Base-by-base conservation (phyloP, 176 grass and related monocot species). In the Tillandsia leiboldiana region DNA sequence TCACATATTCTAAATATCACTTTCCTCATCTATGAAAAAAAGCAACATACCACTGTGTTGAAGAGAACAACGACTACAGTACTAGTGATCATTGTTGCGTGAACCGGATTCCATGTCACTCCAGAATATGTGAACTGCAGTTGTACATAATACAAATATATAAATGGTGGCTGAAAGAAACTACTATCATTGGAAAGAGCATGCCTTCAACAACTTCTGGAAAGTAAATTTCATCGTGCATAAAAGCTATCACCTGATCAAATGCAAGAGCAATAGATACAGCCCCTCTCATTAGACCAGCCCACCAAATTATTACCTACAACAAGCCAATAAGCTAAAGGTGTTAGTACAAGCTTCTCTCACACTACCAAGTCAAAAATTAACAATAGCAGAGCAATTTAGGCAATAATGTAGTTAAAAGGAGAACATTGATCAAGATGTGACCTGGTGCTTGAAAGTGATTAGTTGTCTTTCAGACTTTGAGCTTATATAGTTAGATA, bases 261-360 rank as follows among this genome's bases (percentile, higher is more conserved):
- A 88, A 96, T 68, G 85, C 88, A 56, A 96, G 78, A 1, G 85
- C 88, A 50, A 96, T 78, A n/a, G 85, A 96, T 73, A 91, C 88
- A 14, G 88, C 85, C 0, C 88, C 83, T 82, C 92, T 88, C 85
- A 91, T 96, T 64, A 96, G 85, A 70, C 88, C 92, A 66, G 83
- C 92, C 92, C 88, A 96, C 92, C 92, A 96, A 61, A 96, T 91
- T 18, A 96, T 83, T 3, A 87, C 67, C 88, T 96, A 78, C 3
- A 27, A 51, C 47, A 66, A 63, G 62, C n/a, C 56, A 23, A n/a
- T 10, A 59, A 59, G 56, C 13, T 9, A 22, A 23, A 18, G 13
- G 15, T 2, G 3, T 20, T 23, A 59, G 20, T 59, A 59, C 20
- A 59, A 18, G 13, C 56, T 59, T 59, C 56, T 59, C 13, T 62